These are phyloP conservation scores for Leonotis leonurus DNA, from an alignment of 257 asterid species.

Conservation along the genomic window DNA sequence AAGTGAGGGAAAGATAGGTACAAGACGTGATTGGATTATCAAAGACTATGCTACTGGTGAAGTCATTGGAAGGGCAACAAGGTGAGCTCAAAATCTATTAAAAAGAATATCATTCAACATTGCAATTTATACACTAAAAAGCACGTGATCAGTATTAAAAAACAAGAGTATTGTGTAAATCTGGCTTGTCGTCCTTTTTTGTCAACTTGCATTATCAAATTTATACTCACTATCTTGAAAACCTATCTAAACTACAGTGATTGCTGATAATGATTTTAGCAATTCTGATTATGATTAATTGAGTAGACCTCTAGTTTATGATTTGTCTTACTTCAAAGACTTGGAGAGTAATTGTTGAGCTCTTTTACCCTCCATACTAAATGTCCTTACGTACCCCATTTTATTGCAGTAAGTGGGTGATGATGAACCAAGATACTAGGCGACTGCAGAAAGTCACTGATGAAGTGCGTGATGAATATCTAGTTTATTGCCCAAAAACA, in stretches of 20 bases:
- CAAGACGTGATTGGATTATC: slow-evolving; percentile 93
- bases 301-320: background rate
- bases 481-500: slow-evolving; percentile 59
- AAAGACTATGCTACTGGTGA: slow-evolving; percentile 71
- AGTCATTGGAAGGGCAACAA: slow-evolving; percentile 95
- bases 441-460: slow-evolving; percentile 88
- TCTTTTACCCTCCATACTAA: background rate
- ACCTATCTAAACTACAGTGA: background rate
- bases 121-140: background rate
- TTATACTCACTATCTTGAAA: background rate
- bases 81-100: slow-evolving; percentile 31
- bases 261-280: background rate
- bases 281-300: background rate
- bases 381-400: background rate
- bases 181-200: background rate
- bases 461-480: slow-evolving; percentile 80
- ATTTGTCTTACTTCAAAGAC: background rate
- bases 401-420: slow-evolving; percentile 91
- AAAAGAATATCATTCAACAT: background rate
- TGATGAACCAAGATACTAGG: slow-evolving; percentile 95
- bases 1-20: slow-evolving; percentile 82
- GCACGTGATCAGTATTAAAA: background rate
- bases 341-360: background rate
- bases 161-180: background rate
- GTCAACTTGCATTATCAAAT: background rate